Base-by-base conservation (phyloP, 1,284 basidiomycete species). In the Tilletia horrida region DNA sequence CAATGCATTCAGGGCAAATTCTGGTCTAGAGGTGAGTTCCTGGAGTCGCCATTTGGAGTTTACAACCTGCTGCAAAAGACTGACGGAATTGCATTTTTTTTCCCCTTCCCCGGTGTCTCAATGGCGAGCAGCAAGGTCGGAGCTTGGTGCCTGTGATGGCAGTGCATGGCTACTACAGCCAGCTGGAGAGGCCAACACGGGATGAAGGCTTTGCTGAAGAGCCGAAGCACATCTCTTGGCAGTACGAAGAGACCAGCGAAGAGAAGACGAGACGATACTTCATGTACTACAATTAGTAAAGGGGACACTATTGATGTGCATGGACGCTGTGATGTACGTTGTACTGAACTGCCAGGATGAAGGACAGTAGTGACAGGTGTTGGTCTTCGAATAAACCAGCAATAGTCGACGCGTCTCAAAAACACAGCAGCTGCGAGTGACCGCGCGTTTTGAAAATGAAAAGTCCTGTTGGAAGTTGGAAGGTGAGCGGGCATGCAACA, bases 1-100 rank as follows among this genome's bases (percentile, higher is more conserved):
- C 65, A 76, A 74, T 44, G 67, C 66, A 9, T 71, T 70, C 31
- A 59, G 74, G 0, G 74, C 74, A 55, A 69, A 59, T n/a, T 59
- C 55, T 31, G 55, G 55, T 21, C 16, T 31, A 29, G 29, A 59
- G 3, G 55, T 59, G 55, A 59, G 55, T 35, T 14, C 27, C 1
- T n/a, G 1, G 2, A n/a, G 47, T 25, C 52, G 23, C 21, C 21
- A 13, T 48, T 7, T 48, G 47, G 47, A 48, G 7, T 23, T 9
- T 16, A 18, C 18, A 48, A n/a, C 9, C 3, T 9, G 8, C 1
- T 48, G 11, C 47, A n/a, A 48, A 1, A 23, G 18, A 1, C 47
- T 8, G 43, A 44, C n/a, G n/a, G n/a, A n/a, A n/a, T n/a, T n/a
- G n/a, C n/a, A n/a, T n/a, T n/a, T n/a, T n/a, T n/a, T n/a, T n/a